A percentile compares a stretch with the other conserved stretches of the same genome.
These are phyloP conservation scores for Chaetomiaceae sp. DNA, from an alignment of 2,329 filamentous ascomycete genomes.

Conservation along the genomic window DNA sequence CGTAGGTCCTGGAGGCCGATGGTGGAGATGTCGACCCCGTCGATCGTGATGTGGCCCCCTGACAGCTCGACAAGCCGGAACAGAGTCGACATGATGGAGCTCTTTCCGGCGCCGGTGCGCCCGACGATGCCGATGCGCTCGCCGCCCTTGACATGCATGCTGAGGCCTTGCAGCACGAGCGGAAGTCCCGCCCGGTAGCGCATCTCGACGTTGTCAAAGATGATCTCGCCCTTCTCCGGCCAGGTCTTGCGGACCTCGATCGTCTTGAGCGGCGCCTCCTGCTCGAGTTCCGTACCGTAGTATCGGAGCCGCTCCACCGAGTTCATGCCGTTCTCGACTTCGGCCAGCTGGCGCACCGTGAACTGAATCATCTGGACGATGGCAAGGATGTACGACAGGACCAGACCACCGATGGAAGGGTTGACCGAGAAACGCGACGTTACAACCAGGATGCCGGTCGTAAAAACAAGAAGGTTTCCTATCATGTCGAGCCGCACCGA, in stretches of 20 bases:
- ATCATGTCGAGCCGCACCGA: constrained; percentile 80
- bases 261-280: constrained; percentile 81
- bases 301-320: constrained; percentile 87
- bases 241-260: constrained; percentile 68
- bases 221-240: constrained; percentile 81
- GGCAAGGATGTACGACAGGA: constrained; percentile 86
- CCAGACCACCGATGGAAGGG: constrained; percentile 80
- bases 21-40: constrained; percentile 65
- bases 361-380: constrained; percentile 97
- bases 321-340: constrained; percentile 98
- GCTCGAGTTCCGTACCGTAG: constrained; percentile 81
- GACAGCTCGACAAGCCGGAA: constrained; percentile 71
- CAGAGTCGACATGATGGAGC: constrained; percentile 75
- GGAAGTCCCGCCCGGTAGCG: constrained; percentile 69
- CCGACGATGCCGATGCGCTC: constrained; percentile 80
- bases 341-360: constrained; percentile 85
- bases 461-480: constrained; percentile 79
- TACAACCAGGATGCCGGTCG: constrained; percentile 83
- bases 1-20: constrained; percentile 72
- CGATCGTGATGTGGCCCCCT: constrained; percentile 58
- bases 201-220: constrained; percentile 73
- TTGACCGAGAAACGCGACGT: constrained; percentile 82
- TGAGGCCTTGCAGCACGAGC: constrained; percentile 65
- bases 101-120: constrained; percentile 78
- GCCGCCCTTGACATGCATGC: constrained; percentile 68